These are phyloP conservation scores for Annulohypoxylon bovei DNA, from an alignment of 495 filamentous ascomycete genomes.

Conservation along the genomic window DNA sequence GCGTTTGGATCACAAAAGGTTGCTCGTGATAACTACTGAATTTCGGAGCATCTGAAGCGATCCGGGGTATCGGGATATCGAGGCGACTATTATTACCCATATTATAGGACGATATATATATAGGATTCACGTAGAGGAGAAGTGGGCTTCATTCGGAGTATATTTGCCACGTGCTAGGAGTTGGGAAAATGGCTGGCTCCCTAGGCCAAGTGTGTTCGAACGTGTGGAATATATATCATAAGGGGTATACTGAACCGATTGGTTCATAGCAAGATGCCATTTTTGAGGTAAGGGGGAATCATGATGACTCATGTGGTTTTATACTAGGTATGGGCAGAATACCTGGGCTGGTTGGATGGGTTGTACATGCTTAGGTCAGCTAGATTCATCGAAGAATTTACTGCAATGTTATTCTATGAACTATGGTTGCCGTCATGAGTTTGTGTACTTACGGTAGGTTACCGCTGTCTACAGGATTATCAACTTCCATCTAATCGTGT, in stretches of 20 bases:
- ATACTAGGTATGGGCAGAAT: slow-evolving; percentile 8
- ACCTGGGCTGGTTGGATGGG: slow-evolving; percentile 9
- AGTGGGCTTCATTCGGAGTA: neutral
- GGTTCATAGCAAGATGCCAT: neutral
- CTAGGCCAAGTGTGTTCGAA: neutral
- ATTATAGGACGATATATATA: slow-evolving; percentile 2
- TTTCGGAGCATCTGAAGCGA: slow-evolving; percentile 20
- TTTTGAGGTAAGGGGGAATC: neutral
- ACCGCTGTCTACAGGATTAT: neutral
- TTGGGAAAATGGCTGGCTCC: neutral
- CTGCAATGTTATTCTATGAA: neutral
- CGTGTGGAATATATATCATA: neutral
- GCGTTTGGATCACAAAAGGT: slow-evolving; percentile 35
- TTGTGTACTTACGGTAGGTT: neutral
- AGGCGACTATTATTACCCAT: neutral
- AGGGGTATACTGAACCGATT: neutral
- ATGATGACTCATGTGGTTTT: neutral
- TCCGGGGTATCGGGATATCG: neutral
- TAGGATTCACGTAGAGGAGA: slow-evolving; percentile 11
- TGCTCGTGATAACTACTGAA: slow-evolving; percentile 7
- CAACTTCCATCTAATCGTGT: neutral
- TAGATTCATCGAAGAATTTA: neutral
- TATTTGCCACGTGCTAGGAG: neutral
- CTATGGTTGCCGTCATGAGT: neutral
- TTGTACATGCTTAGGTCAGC: neutral